Evolutionary conservation across 345 rosid genomes (phyloP).

Genomic region (Sisymbrium irio): DNA sequence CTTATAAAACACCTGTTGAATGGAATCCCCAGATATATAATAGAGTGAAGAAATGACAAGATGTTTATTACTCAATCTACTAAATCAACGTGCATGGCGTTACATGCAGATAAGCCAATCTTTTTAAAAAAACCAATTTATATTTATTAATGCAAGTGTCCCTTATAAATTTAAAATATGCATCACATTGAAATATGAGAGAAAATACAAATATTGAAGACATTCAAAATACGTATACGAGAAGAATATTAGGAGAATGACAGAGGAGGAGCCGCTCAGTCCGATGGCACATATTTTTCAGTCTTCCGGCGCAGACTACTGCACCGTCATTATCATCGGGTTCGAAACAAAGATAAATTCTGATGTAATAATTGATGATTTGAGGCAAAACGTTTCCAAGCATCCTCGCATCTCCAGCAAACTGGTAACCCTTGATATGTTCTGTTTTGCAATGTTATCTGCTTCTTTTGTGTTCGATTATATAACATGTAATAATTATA

Average conservation of each 20-base stretch:
- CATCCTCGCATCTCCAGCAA: conserved; percentile 83
- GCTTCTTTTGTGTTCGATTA: background rate
- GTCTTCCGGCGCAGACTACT: conserved; percentile 25
- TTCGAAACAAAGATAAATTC: conserved; percentile 44
- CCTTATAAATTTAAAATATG: background rate
- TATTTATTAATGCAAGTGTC: background rate
- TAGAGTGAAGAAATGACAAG: background rate
- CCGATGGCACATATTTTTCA: conserved; percentile 50
- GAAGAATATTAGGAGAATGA: background rate
- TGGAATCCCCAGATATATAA: background rate
- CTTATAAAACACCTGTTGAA: background rate
- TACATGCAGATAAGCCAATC: background rate
- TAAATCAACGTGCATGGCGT: background rate
- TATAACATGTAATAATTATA: too few relatives aligned
- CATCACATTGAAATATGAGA: background rate
- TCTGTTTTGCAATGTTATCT: background rate
- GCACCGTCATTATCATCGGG: conserved; percentile 45
- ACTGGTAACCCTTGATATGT: conserved; percentile 37
- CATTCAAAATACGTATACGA: background rate
- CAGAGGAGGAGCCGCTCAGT: conserved; percentile 42
- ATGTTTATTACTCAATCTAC: background rate
- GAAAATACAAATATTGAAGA: background rate
- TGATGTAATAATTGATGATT: conserved; percentile 38
- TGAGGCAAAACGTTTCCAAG: conserved; percentile 45
- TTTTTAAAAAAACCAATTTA: background rate